Base-by-base conservation (phyloP, 441 rosid species). In the Erodium chrysanthum region DNA sequence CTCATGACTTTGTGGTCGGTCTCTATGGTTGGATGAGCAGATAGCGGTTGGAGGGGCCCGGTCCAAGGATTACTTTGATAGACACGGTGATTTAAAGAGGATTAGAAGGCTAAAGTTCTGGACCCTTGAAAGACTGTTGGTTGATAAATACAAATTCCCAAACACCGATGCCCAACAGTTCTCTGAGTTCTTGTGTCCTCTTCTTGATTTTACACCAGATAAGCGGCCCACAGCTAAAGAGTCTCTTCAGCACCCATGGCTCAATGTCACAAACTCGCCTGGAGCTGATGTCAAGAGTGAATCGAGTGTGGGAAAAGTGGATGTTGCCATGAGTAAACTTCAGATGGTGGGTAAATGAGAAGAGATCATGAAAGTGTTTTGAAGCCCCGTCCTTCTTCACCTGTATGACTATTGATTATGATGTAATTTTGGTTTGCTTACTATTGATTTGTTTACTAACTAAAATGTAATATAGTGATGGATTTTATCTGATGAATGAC, bases 221-320 rank as follows among this genome's bases (percentile, higher is more conserved):
- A 88, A 85, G 79, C 79, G 92, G 76, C 87, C 88, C 1, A 83
- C 89, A 0, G 86, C 92, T 5, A 86, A 86, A 64, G 83, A 85
- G 68, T 85, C 84, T 75, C 83, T 87, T 48, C 73, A 46, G 10
- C 92, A 87, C 77, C 84, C 85, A 5, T 87, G 90, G 93, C 40
- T 87, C 69, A 81, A 68, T 67, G 80, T 82, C 58, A 50, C 58
- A 50, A 50, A 50, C 58, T 15, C 58, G 6, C 5, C 58, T 4
- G 20, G 20, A 17, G 21, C 5, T 50, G 6, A 50, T 3, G 58
- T 50, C 5, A 50, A 50, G 2, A 50, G 58, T 50, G 58, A 50
- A 15, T 50, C 58, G 5, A 50, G 58, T 15, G 21, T 50, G 20
- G 58, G 58, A 15, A 5, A 50, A 15, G 15, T 44, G 15, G 12